A percentile compares a stretch with the other conserved stretches of the same genome.
Conservation (phyloP, 2,329 filamentous ascomycete species). For the Geosmithia putterillii region DNA sequence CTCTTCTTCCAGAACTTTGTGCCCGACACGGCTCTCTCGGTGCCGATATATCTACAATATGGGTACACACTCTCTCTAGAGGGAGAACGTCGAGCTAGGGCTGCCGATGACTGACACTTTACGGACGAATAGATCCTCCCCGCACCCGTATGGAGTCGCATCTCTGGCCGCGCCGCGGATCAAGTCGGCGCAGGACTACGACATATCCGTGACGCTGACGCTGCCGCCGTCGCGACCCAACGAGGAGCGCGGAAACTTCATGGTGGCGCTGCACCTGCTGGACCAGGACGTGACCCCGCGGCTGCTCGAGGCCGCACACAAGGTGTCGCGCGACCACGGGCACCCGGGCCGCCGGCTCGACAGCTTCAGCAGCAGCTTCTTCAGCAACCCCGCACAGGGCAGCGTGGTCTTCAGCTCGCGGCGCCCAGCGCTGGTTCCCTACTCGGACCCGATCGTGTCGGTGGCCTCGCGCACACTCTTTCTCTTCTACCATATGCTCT, state of each 20-base stretch:
- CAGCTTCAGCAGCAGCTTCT: not conserved
- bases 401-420: conserved; percentile 49
- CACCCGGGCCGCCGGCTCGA: not conserved
- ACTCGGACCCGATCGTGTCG: conserved; percentile 58
- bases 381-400: not conserved
- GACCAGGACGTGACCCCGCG: conserved; percentile 20
- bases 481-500: conserved; percentile 58
- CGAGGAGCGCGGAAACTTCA: conserved; percentile 76
- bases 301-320: conserved; percentile 13
- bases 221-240: conserved; percentile 73
- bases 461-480: conserved; percentile 46
- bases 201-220: conserved; percentile 62
- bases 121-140: conserved; percentile 23
- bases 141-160: conserved; percentile 40
- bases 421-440: conserved; percentile 69
- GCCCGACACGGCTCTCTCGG: conserved; percentile 38
- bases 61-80: conserved; percentile 24
- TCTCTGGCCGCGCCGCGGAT: conserved; percentile 37
- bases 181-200: conserved; percentile 68
- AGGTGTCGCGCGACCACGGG: conserved; percentile 8
- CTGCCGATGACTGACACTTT: conserved; percentile 5
- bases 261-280: conserved; percentile 70
- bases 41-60: conserved; percentile 46
- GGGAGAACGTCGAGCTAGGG: not conserved
- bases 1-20: conserved; percentile 45